Base-by-base conservation (phyloP, 2,329 filamentous ascomycete genomes). In the Didymosphaeria variabile region DNA sequence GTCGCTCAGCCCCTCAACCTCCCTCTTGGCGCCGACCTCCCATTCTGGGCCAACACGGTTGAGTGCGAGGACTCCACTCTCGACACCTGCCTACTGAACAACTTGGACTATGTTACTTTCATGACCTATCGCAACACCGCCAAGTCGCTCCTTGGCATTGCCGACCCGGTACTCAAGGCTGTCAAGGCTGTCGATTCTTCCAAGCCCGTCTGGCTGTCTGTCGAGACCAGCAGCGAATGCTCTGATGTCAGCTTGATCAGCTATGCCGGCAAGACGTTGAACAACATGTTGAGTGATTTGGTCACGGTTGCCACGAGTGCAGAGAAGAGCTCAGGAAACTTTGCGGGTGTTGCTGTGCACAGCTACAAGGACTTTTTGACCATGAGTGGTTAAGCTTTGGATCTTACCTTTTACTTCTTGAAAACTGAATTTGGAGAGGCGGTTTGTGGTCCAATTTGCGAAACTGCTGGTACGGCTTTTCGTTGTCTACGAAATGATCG, bases 111-210 rank as follows among this genome's bases (percentile, higher is more conserved):
- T 1, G 55, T 58, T 17, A 63, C 61, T 2, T 63, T 63, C 46
- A 63, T 63, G 61, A 63, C 61, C 13, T 63, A 63, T 32, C 61
- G 61, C n/a, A 55, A 60, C 32, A 60, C 57, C 13, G 31, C 55
- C 5, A 21, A 17, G 1, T 54, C 38, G 19, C 55, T 63, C 17
- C 36, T 63, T 3, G 58, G 52, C 10, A 50, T 63, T 21, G 61
- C 61, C 19, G 55, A 36, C 17, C 52, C 61, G 23, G 38, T 59
- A 36, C 46, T 63, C 19, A 38, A 54, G 31, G 32, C 38, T 5
- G 51, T 53, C n/a, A 38, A 42, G 15, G 50, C 8, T 5, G 45
- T 42, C 21, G 23, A 52, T 15, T 15, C 38, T 4, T 46, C 31
- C 6, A 63, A 59, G 47, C 45, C 51, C 12, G 55, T 56, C 1